phyloP scores from a whole-genome alignment of 148 eudicot species.

The Cornus kousa region DNA sequence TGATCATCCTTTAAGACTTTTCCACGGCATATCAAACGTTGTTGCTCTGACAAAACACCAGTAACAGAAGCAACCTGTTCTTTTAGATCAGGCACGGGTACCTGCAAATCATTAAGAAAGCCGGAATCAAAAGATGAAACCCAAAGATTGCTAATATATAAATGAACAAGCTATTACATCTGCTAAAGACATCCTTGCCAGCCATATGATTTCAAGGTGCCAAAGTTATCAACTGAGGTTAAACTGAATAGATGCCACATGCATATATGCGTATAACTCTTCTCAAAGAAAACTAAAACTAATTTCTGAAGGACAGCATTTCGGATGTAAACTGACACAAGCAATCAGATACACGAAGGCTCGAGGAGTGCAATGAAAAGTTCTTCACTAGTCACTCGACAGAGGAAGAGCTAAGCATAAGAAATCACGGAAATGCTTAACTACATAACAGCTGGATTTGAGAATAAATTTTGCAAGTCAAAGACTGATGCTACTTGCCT shows the following conservation, averaged over 20 bases:
- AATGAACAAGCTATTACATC: neutral
- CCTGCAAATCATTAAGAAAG: slow-evolving; percentile 26
- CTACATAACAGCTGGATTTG: neutral
- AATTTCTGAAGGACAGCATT: neutral
- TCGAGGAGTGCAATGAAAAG: too few species aligned
- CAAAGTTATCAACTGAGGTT: neutral
- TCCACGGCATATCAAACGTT: slow-evolving; percentile 55
- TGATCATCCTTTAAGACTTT: slow-evolving; percentile 60
- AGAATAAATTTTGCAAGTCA: neutral
- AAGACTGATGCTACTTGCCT: neutral
- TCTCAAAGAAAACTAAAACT: neutral
- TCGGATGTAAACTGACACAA: neutral
- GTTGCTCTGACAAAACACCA: slow-evolving; percentile 51
- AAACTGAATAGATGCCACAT: neutral
- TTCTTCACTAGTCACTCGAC: neutral
- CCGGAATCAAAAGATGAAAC: neutral
- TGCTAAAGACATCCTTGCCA: neutral
- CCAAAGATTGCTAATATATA: neutral
- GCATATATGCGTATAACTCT: neutral
- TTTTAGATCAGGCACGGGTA: slow-evolving; percentile 50
- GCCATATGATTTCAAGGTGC: neutral
- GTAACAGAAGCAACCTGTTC: slow-evolving; percentile 52
- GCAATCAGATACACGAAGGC: neutral
- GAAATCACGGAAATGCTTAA: neutral
- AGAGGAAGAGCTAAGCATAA: neutral